Conservation (phyloP, 1,139 yeast species). For the Sugiyamaella sp. region DNA sequence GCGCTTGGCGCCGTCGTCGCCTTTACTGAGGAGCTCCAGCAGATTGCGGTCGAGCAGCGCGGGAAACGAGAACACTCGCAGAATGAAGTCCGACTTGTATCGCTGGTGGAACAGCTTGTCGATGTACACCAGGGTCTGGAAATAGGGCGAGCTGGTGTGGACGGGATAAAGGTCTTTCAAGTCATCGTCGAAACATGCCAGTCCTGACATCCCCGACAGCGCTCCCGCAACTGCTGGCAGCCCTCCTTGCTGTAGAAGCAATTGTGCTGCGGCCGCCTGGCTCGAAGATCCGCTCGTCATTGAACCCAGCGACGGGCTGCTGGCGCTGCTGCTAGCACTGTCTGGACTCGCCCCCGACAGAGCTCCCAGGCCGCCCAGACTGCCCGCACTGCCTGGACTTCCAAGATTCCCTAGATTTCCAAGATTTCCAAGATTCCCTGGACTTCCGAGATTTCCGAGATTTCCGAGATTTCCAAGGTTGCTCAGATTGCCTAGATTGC, state of each 20-base stretch:
- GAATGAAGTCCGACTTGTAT: constrained; percentile 79
- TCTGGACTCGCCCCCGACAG: too few relatives aligned
- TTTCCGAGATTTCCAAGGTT: not conserved
- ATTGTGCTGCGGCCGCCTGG: constrained; percentile 1
- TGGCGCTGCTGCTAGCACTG: not conserved
- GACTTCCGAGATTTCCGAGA: not conserved
- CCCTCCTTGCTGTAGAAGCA: constrained; percentile 12
- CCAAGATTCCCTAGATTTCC: not conserved
- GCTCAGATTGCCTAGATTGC: constrained; percentile 5
- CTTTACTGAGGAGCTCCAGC: constrained; percentile 73
- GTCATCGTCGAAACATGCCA: constrained; percentile 85
- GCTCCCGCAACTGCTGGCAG: constrained; percentile 20
- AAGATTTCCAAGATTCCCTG: too few relatives aligned
- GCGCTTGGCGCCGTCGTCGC: constrained; percentile 84
- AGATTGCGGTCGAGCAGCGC: constrained; percentile 83
- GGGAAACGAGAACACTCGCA: constrained; percentile 90
- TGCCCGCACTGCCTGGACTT: not conserved
- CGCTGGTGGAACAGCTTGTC: constrained; percentile 79
- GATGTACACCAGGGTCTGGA: constrained; percentile 81
- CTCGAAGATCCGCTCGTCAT: not conserved
- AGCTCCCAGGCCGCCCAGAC: too few relatives aligned
- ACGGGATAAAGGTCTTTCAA: constrained; percentile 87
- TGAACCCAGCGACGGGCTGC: not conserved
- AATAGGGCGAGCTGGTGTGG: constrained; percentile 77
- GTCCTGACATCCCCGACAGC: constrained; percentile 42